These are phyloP conservation scores for Heterobasidion parviporum DNA, from an alignment of 1,284 basidiomycete genomes.

Conservation along the genomic window DNA sequence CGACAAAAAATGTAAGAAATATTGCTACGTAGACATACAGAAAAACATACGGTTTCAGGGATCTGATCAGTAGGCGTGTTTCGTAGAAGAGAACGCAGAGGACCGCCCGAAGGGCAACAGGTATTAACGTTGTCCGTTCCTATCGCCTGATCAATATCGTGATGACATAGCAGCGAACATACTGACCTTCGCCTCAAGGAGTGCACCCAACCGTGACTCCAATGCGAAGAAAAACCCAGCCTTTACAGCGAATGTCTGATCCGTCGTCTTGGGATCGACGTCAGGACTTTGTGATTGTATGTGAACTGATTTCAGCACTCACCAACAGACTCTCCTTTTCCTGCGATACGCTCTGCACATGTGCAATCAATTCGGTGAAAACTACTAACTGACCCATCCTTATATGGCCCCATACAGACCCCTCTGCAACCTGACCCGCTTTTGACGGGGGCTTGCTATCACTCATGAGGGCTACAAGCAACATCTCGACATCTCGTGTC, in stretches of 20 bases:
- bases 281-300: neutral
- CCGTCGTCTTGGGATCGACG: slow-evolving; percentile 19
- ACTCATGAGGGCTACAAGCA: slow-evolving; percentile 61
- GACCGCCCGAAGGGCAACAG: slow-evolving; percentile 48
- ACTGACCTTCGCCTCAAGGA: slow-evolving; percentile 56
- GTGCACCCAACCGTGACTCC: slow-evolving; percentile 48
- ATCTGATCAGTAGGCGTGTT: slow-evolving; percentile 50
- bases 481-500: slow-evolving; percentile 71
- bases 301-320: slow-evolving; percentile 11
- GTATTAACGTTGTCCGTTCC: slow-evolving; percentile 43
- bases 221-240: slow-evolving; percentile 47
- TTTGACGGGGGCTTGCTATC: slow-evolving; percentile 27
- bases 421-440: slow-evolving; percentile 17
- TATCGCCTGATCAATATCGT: slow-evolving; percentile 17
- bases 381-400: slow-evolving; percentile 61
- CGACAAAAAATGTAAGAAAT: neutral
- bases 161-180: neutral
- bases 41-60: slow-evolving; percentile 48
- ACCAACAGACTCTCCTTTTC: slow-evolving; percentile 31
- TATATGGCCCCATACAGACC: slow-evolving; percentile 31
- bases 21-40: neutral
- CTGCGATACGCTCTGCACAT: slow-evolving; percentile 36
- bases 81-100: slow-evolving; percentile 53
- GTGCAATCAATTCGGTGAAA: slow-evolving; percentile 53
- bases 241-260: slow-evolving; percentile 25